phyloP scores from a whole-genome alignment of 139 green algal genomes.

The Chlamydomonas sp. region DNA sequence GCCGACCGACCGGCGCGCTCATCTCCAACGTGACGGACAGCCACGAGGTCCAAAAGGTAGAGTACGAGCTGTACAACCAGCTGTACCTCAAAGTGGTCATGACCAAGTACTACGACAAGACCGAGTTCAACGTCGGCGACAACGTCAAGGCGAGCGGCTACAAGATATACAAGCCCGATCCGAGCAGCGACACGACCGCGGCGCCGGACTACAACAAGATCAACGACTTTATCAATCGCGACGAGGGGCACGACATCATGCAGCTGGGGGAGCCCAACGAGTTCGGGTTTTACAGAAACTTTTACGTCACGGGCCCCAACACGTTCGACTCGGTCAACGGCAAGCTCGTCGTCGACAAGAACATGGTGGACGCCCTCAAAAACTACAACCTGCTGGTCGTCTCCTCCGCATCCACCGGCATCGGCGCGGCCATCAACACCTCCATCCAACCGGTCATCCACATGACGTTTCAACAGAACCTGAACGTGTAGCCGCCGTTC shows the following conservation, averaged over 20 bases:
- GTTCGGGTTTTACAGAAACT: background rate
- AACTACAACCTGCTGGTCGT: no score
- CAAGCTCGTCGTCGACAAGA: no score
- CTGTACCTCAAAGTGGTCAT: background rate
- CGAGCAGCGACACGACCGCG: no score
- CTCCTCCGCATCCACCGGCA: no score
- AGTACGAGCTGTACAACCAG: background rate
- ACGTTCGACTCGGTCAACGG: background rate
- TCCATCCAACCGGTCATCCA: no score
- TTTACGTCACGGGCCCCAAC: background rate
- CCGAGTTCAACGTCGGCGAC: background rate
- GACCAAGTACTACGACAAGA: background rate
- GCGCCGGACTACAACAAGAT: background rate
- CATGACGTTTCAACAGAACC: no score
- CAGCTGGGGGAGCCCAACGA: background rate
- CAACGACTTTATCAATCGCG: background rate
- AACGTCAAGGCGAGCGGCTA: background rate
- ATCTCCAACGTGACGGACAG: background rate
- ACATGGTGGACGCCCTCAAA: no score
- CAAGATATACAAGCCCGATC: no score
- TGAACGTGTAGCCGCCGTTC: no score
- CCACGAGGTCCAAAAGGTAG: background rate
- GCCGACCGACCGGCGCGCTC: background rate
- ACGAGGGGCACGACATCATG: background rate
- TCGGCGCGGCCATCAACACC: no score